Evolutionary conservation across 352 stramenopile species (phyloP), one percentile per base, ranked within the genome.

Genomic region (Phytophthora rubi): DNA sequence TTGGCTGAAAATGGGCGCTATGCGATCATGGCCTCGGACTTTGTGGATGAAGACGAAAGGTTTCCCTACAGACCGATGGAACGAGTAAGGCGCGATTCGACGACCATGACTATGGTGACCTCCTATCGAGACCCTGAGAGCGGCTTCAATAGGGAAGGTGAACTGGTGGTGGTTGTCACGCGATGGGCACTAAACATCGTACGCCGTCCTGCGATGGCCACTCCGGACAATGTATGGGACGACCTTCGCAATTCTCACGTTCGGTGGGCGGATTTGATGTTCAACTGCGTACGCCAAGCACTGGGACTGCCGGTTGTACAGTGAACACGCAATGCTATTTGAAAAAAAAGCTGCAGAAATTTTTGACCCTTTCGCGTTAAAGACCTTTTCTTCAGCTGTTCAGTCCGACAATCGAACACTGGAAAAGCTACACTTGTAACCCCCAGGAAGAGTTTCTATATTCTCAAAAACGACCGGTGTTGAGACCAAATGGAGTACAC

Each of bases 21-120:
- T 62, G 80, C 65, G 1, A 61, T 90, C n/a, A 69, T 80, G 18
- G 67, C 69, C 21, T 75, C 65, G 5, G 82, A 90, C 65, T 88
- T 73, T 60, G 79, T 88, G 15, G 73, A 90, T 52, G 69, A 79
- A 30, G 82, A 90, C 42, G 71, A 70, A n/a, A 26, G 75, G 23
- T 84, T 82, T 51, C 83, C 83, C 32, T 91, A 91, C 30, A 76
- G 70, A 6, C 71, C 79, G 0, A 42, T 72, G n/a, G 60, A 82
- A 39, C 80, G 81, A 6, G 62, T 89, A n/a, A 73, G 81, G 3
- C 79, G 82, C 23, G 81, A 89, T 39, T 65, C 65, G 3, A 83
- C 68, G 4, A 76, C 70, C 30, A 70, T 82, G 15, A 70, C 81
- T n/a, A 81, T 73, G 52, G 15, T 73, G 37, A 69, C 69, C 2